Evolutionary conservation across 768 basidiomycete species (phyloP).

Genomic region (Amanita subjunquillea): DNA sequence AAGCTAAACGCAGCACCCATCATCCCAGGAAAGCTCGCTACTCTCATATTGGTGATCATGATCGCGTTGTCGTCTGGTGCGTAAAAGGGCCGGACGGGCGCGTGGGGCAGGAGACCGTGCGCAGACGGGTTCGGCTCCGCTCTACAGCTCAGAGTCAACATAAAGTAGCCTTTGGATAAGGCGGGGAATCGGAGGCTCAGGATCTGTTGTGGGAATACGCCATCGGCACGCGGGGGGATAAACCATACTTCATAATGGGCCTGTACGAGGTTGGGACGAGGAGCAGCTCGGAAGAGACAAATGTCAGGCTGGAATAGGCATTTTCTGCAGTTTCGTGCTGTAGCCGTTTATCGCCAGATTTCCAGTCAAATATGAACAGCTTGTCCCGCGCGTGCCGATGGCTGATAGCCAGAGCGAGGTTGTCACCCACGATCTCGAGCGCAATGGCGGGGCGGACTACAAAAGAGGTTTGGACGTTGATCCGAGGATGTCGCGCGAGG

Average conservation of each 20-base stretch:
- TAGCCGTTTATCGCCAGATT: slow-evolving; percentile 22
- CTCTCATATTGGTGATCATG: slow-evolving; percentile 22
- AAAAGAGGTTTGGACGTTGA: slow-evolving; percentile 18
- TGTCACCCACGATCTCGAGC: slow-evolving; percentile 35
- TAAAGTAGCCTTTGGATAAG: background rate
- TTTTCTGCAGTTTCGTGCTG: slow-evolving; percentile 12
- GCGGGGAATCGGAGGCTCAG: slow-evolving; percentile 2
- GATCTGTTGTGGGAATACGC: slow-evolving; percentile 3
- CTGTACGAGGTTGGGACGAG: slow-evolving; percentile 21
- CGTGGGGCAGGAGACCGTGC: slow-evolving; percentile 1
- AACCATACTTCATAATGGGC: slow-evolving; percentile 25
- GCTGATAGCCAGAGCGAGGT: slow-evolving; percentile 27
- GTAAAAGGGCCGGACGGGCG: slow-evolving; percentile 15
- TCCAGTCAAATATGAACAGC: slow-evolving; percentile 36
- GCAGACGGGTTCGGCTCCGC: slow-evolving; percentile 31
- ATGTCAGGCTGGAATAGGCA: slow-evolving; percentile 21
- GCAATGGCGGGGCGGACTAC: slow-evolving; percentile 22
- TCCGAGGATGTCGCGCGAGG: slow-evolving; percentile 16
- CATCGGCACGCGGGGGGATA: slow-evolving; percentile 14
- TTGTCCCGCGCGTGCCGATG: slow-evolving; percentile 13
- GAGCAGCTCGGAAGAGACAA: slow-evolving; percentile 22
- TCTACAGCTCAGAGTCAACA: slow-evolving; percentile 15
- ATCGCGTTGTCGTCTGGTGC: slow-evolving; percentile 18
- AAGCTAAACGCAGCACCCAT: slow-evolving; percentile 16
- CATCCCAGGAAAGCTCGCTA: slow-evolving; percentile 6